These are phyloP conservation scores for Seiridium unicorne DNA, from an alignment of 2,329 filamentous ascomycete species.

Conservation along the genomic window DNA sequence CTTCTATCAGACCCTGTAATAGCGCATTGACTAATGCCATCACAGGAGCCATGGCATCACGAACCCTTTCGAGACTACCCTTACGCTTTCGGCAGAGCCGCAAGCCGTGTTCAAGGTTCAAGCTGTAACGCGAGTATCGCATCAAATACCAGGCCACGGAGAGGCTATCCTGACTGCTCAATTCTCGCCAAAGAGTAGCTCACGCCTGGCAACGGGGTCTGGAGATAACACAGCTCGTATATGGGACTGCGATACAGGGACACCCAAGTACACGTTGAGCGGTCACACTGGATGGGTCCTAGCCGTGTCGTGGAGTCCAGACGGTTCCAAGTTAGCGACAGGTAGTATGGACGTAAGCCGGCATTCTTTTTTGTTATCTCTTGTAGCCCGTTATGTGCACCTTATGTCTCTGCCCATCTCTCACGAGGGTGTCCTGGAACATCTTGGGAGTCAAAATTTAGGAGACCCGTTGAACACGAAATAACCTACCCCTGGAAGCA, in stretches of 20 bases:
- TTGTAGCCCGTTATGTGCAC: no score
- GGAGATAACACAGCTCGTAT: slow-evolving; percentile 89
- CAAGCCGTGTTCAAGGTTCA: slow-evolving; percentile 94
- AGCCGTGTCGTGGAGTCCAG: slow-evolving; percentile 82
- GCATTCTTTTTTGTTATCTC: no score
- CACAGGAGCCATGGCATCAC: slow-evolving; percentile 48
- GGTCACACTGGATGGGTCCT: slow-evolving; percentile 91
- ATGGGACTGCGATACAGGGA: slow-evolving; percentile 94
- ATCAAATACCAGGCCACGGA: slow-evolving; percentile 85
- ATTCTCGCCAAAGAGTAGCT: slow-evolving; percentile 78
- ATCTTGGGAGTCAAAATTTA: no score
- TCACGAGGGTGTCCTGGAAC: no score
- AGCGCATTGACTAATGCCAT: no score
- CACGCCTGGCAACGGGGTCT: slow-evolving; percentile 79
- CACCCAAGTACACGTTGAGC: slow-evolving; percentile 79
- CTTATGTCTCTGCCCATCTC: no score
- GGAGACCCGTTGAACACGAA: no score
- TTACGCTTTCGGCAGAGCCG: slow-evolving; percentile 63
- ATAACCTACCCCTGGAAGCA: no score
- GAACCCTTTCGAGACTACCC: slow-evolving; percentile 55
- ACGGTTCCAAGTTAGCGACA: slow-evolving; percentile 78
- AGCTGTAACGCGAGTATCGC: slow-evolving; percentile 84
- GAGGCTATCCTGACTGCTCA: slow-evolving; percentile 84
- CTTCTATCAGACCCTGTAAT: no score
- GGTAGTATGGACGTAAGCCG: slow-evolving; percentile 72